phyloP scores from a whole-genome alignment of 345 rosid species.

The Melaleuca alternifolia region DNA sequence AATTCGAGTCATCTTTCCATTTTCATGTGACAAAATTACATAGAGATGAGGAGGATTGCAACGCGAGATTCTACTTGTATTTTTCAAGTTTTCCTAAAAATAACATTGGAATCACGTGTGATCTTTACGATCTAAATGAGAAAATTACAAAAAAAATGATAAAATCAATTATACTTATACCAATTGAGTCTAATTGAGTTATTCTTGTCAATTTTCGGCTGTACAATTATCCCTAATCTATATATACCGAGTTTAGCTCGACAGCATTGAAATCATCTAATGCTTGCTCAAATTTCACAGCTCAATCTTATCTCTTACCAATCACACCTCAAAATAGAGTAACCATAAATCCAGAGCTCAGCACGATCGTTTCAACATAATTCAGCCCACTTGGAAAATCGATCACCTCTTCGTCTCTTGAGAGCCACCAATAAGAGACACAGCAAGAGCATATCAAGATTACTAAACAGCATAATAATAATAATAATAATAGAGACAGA shows the following conservation, averaged over 20 bases:
- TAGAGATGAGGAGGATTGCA: background rate
- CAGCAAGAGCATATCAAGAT: background rate
- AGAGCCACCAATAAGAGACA: background rate
- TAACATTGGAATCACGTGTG: rapidly evolving
- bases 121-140: rapidly evolving
- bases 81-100: background rate
- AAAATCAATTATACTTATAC: too few species aligned
- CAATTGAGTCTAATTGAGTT: too few species aligned
- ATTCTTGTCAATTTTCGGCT: too few species aligned
- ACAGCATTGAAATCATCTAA: background rate
- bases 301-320: background rate
- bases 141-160: too few species aligned
- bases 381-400: background rate
- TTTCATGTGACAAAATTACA: too few species aligned
- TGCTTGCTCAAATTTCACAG: rapidly evolving
- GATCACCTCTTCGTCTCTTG: background rate
- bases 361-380: rapidly evolving
- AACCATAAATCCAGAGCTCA: background rate
- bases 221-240: too few species aligned
- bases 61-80: background rate
- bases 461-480: too few species aligned
- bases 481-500: background rate
- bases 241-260: background rate
- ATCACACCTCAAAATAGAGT: too few species aligned
- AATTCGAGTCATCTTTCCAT: too few species aligned